Evolutionary conservation across 139 green algal species (phyloP), one percentile per base, ranked within the genome.

Genomic region (Micractinium conductrix): DNA sequence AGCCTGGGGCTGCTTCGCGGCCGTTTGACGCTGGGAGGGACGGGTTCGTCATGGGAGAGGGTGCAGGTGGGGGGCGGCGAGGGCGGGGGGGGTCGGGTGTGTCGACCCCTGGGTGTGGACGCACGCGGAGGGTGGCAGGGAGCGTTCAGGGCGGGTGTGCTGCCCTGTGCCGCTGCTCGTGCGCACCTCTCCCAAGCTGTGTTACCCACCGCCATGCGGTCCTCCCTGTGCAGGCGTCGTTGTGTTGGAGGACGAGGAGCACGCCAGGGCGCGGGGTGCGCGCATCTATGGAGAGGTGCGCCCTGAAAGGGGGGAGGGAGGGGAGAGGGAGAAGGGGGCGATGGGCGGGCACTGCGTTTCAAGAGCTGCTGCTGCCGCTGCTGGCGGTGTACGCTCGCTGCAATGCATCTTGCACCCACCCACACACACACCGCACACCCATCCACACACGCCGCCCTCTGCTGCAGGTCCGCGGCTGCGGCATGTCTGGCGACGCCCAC

Each of bases 11-110:
- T 1, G 92, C 93, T 0, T 94, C 90, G 6, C 79, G 94, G 33
- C 94, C 94, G 21, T 97, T 94, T 86, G 94, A 97, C 75, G 72
- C 55, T 6, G 74, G 74, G 16, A 86, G 93, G 7, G 89, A 92
- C 83, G 94, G 94, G 19, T 97, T 97, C 89, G 94, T 97, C 48
- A 89, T 97, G 44, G 93, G 92, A 0, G 94, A 97, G 87, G 94
- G 94, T 0, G 94, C 94, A 3, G n/a, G n/a, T n/a, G n/a, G n/a
- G n/a, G n/a, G n/a, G n/a, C n/a, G n/a, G n/a, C n/a, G n/a, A n/a
- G n/a, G n/a, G n/a, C n/a, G n/a, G n/a, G n/a, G n/a, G n/a, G n/a
- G n/a, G n/a, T n/a, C n/a, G n/a, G n/a, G n/a, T n/a, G n/a, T n/a
- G n/a, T n/a, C n/a, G n/a, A n/a, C n/a, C n/a, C n/a, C n/a, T n/a